Evolutionary conservation across 2,329 filamentous ascomycete species (phyloP).

Genomic region (Nakataea oryzae): DNA sequence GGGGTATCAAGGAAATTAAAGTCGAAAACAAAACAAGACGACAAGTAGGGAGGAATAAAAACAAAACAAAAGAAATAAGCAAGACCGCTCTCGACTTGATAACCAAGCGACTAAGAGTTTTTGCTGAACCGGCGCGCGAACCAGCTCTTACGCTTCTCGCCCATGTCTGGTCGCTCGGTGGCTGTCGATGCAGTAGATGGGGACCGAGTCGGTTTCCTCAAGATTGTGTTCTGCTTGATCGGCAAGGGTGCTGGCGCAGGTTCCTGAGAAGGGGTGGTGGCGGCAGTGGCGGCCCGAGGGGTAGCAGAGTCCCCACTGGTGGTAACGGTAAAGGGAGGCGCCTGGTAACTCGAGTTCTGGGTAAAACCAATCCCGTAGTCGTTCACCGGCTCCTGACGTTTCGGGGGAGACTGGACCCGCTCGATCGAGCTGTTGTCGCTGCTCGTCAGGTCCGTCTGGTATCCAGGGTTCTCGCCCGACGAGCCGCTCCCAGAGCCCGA

Average conservation of each 20-base stretch:
- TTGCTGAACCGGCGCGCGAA: slow-evolving; percentile 75
- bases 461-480: slow-evolving; percentile 63
- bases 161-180: slow-evolving; percentile 18
- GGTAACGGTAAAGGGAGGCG: slow-evolving; percentile 23
- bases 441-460: slow-evolving; percentile 75
- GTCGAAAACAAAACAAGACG: no score
- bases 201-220: slow-evolving; percentile 13
- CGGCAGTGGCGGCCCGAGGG: slow-evolving; percentile 9
- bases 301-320: slow-evolving; percentile 14
- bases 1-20: slow-evolving; percentile 12
- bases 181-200: background rate
- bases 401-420: slow-evolving; percentile 48
- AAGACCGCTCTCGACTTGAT: background rate
- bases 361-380: slow-evolving; percentile 54
- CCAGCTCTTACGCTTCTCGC: slow-evolving; percentile 84
- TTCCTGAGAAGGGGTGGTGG: background rate
- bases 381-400: slow-evolving; percentile 42
- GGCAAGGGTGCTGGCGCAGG: slow-evolving; percentile 17
- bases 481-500: slow-evolving; percentile 65
- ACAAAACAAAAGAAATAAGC: slow-evolving; percentile 1
- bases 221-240: slow-evolving; percentile 17
- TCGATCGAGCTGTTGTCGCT: slow-evolving; percentile 91
- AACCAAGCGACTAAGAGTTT: slow-evolving; percentile 12
- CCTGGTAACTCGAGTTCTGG: slow-evolving; percentile 29
- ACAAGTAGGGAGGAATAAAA: slow-evolving; percentile 3